phyloP scores from a whole-genome alignment of 805 yeast species.

The Priceomyces fermenticarens region DNA sequence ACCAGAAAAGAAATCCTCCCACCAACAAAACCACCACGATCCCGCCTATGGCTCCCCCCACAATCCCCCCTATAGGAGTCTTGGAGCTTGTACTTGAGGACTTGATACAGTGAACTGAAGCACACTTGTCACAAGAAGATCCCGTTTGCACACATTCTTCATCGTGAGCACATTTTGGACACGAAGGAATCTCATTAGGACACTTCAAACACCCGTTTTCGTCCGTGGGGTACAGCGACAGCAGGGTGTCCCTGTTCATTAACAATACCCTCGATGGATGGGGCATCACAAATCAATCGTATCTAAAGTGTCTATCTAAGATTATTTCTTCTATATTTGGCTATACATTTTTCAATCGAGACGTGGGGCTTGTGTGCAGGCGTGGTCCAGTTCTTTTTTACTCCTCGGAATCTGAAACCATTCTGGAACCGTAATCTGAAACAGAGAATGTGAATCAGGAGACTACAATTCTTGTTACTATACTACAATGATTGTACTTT shows the following conservation, averaged over 20 bases:
- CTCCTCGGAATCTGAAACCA: too few relatives aligned
- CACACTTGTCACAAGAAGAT: conserved; percentile 24
- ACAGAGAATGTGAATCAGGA: too few relatives aligned
- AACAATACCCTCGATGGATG: conserved; percentile 7
- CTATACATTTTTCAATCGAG: too few relatives aligned
- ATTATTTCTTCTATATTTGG: too few relatives aligned
- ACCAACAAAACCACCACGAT: conserved; percentile 22
- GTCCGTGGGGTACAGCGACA: conserved; percentile 14
- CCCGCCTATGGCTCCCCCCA: conserved; percentile 43
- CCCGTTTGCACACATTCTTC: conserved; percentile 20
- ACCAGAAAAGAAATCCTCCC: conserved; percentile 25
- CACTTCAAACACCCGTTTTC: conserved; percentile 32
- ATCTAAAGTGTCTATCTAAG: too few relatives aligned
- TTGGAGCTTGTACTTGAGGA: conserved; percentile 7
- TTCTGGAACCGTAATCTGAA: too few relatives aligned
- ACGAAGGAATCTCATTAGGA: conserved; percentile 19
- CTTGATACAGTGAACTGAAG: conserved; percentile 20
- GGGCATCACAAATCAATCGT: not conserved
- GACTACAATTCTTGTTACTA: too few relatives aligned
- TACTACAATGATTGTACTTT: too few relatives aligned
- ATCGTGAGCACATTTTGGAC: conserved; percentile 26
- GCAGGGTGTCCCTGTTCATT: conserved; percentile 6
- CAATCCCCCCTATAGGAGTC: conserved; percentile 34
- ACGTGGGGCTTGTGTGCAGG: too few relatives aligned
- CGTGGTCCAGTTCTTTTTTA: too few relatives aligned